A percentile compares a stretch with the other conserved stretches of the same genome.
These are phyloP conservation scores for Alloteropsis angusta DNA, from an alignment of 202 grass and related monocot genomes.

Conservation along the genomic window DNA sequence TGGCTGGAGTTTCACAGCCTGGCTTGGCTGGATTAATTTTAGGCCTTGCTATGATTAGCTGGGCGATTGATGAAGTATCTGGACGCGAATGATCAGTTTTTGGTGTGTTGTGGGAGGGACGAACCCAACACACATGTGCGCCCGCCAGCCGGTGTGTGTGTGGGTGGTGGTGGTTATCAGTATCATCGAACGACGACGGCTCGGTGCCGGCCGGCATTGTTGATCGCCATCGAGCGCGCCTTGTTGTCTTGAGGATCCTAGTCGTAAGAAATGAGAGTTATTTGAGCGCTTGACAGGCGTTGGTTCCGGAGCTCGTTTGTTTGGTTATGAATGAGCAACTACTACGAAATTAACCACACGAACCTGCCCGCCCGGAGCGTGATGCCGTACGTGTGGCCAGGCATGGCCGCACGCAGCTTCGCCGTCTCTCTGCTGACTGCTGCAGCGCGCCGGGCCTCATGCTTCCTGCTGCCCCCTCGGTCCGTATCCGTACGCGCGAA, in stretches of 20 bases:
- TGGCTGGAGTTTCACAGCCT: slow-evolving; percentile 1
- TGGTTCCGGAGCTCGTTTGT: background rate
- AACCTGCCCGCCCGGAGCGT: background rate
- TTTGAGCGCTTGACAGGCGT: background rate
- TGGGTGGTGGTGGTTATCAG: background rate
- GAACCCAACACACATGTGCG: background rate
- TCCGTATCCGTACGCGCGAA: background rate
- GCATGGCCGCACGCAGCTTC: too few relatives aligned
- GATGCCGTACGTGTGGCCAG: background rate
- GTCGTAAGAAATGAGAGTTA: background rate
- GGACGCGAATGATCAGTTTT: background rate
- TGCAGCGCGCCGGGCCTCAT: background rate
- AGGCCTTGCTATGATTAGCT: slow-evolving; percentile 28
- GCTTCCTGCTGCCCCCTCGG: background rate
- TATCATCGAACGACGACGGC: background rate
- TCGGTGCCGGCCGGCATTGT: background rate
- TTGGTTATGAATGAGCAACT: background rate
- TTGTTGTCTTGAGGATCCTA: background rate
- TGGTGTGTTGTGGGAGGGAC: background rate
- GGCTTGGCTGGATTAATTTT: slow-evolving; percentile 1
- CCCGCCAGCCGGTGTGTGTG: background rate
- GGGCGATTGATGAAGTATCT: background rate
- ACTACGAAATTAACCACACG: too few relatives aligned
- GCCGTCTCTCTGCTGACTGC: background rate
- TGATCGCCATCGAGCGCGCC: background rate